phyloP scores from a whole-genome alignment of 106 monocot species.

The Agapanthus africanus region DNA sequence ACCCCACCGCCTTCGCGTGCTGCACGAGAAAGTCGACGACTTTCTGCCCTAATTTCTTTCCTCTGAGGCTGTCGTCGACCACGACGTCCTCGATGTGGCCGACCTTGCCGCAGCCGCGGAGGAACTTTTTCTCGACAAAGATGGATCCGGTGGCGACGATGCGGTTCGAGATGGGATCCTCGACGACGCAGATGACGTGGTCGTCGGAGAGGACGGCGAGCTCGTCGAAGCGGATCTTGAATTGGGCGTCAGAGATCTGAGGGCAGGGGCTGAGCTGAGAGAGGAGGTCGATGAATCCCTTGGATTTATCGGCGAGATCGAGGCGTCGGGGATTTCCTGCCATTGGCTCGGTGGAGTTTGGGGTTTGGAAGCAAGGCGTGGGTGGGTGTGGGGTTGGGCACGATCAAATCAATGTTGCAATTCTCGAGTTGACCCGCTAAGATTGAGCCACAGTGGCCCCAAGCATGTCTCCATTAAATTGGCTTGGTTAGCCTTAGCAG shows the following conservation, averaged over 20 bases:
- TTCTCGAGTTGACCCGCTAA: no score
- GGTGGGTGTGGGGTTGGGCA: no score
- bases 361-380: no score
- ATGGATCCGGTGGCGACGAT: constrained; percentile 71
- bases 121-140: constrained; percentile 79
- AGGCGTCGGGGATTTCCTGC: no score
- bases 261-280: constrained; percentile 49
- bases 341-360: no score
- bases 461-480: no score
- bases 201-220: constrained; percentile 46
- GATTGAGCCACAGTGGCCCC: no score
- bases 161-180: constrained; percentile 29
- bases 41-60: constrained; percentile 43
- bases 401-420: no score
- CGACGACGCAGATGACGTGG: constrained; percentile 62
- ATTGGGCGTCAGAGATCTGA: constrained; percentile 29
- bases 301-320: constrained; percentile 42
- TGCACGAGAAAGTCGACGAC: constrained; percentile 44
- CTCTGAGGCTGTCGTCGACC: constrained; percentile 46
- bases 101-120: constrained; percentile 54
- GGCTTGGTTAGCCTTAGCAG: no score
- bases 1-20: constrained; percentile 44
- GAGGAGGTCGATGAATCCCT: constrained; percentile 71
- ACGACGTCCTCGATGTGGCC: constrained; percentile 93
- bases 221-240: constrained; percentile 53